Conservation (phyloP, 1,139 yeast genomes). For the Casaregolazyma suthepensis region DNA sequence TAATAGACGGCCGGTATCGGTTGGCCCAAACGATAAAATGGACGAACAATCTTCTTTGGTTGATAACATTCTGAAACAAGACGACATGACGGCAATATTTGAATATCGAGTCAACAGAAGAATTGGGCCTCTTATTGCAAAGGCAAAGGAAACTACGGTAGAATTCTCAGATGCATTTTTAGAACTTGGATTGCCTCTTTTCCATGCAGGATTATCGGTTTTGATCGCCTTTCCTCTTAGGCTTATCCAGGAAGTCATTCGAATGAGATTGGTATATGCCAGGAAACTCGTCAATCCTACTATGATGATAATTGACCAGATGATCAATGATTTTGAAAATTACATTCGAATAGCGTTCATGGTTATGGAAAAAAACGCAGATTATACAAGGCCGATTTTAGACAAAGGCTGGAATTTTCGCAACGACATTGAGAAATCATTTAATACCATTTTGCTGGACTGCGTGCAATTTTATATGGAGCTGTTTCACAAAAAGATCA, state of each 20-base stretch:
- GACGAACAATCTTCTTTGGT: constrained; percentile 51
- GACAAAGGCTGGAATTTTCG: constrained; percentile 73
- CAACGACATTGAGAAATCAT: constrained; percentile 59
- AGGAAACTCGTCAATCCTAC: constrained; percentile 78
- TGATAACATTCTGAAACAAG: constrained; percentile 79
- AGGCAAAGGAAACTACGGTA: constrained; percentile 68
- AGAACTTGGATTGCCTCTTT: constrained; percentile 69
- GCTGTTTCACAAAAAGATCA: constrained; percentile 65
- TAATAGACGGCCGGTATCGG: constrained; percentile 29
- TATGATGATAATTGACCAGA: constrained; percentile 93
- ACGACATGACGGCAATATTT: constrained; percentile 67
- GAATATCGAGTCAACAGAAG: constrained; percentile 50
- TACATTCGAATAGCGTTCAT: constrained; percentile 73
- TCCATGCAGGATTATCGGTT: constrained; percentile 59
- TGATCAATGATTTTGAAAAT: constrained; percentile 77
- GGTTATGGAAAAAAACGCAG: constrained; percentile 61
- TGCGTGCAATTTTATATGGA: constrained; percentile 70
- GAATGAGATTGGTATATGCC: constrained; percentile 71
- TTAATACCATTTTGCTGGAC: constrained; percentile 65
- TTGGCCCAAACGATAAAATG: constrained; percentile 13
- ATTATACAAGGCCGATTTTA: constrained; percentile 53
- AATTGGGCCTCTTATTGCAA: constrained; percentile 66
- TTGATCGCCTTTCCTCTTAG: constrained; percentile 73
- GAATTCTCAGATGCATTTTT: constrained; percentile 58
- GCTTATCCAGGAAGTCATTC: constrained; percentile 73